Conservation (phyloP, 192 early-diverging fungal genomes). For the Linnemannia hyalina region DNA sequence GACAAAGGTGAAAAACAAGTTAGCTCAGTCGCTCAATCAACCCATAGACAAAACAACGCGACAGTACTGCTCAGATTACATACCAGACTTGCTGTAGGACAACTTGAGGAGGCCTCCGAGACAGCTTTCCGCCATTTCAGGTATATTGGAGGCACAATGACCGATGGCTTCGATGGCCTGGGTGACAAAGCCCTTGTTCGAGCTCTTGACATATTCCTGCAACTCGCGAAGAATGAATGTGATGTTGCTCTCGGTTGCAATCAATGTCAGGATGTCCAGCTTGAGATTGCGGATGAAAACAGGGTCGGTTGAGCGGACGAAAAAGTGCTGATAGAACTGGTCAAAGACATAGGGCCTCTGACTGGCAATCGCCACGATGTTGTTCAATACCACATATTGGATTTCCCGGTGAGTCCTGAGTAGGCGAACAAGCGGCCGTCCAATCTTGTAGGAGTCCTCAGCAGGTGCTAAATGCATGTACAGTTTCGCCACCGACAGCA, state of each 20-base stretch:
- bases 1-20: not conserved
- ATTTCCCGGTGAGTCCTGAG: constrained; percentile 81
- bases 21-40: not conserved
- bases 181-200: constrained; percentile 75
- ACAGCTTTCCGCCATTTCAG: constrained; percentile 67
- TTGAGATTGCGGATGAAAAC: constrained; percentile 85
- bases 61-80: constrained; percentile 28
- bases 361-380: constrained; percentile 81
- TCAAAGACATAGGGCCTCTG: constrained; percentile 78
- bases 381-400: constrained; percentile 81
- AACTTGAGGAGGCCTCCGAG: constrained; percentile 69
- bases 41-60: not conserved
- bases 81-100: constrained; percentile 71
- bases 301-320: constrained; percentile 82
- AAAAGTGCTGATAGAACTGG: constrained; percentile 83
- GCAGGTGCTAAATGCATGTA: constrained; percentile 76
- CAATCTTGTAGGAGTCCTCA: constrained; percentile 67
- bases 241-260: constrained; percentile 79
- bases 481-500: constrained; percentile 76
- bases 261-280: constrained; percentile 82
- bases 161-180: constrained; percentile 75
- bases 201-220: constrained; percentile 77
- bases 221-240: constrained; percentile 77
- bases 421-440: constrained; percentile 82
- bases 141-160: constrained; percentile 68